These are phyloP conservation scores for Solanum chmielewskii DNA, from an alignment of 257 asterid species.

Conservation along the genomic window DNA sequence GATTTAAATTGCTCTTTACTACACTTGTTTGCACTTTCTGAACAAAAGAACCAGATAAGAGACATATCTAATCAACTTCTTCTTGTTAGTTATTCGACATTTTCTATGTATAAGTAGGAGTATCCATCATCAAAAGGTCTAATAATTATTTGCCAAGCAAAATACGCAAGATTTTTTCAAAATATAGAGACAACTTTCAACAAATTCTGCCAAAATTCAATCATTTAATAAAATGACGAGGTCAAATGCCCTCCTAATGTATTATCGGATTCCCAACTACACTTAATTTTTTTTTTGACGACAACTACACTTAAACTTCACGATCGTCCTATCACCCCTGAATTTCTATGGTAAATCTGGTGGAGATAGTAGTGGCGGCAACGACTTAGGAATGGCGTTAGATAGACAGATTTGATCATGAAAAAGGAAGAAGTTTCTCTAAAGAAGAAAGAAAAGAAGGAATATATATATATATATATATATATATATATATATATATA, in stretches of 20 bases:
- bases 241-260: background rate
- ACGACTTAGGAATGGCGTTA: background rate
- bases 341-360: background rate
- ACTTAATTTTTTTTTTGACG: too few species aligned
- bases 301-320: background rate
- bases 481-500: too few species aligned
- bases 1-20: slow-evolving; percentile 76
- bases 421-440: background rate
- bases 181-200: background rate
- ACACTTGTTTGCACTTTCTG: slow-evolving; percentile 79
- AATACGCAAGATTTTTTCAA: background rate
- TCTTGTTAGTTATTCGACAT: background rate
- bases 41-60: slow-evolving; percentile 10
- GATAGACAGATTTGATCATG: background rate
- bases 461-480: too few species aligned
- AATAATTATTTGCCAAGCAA: background rate
- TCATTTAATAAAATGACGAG: background rate
- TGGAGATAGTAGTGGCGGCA: background rate
- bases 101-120: background rate
- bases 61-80: background rate
- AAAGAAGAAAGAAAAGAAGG: background rate
- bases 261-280: background rate
- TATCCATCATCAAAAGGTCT: background rate
- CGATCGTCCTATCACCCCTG: background rate
- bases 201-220: background rate